Percentiles rank a stretch among this genome's conserved stretches.
Evolutionary conservation across 2,329 filamentous ascomycete genomes (phyloP).

Genomic region (Rhinocladiella mackenziei): DNA sequence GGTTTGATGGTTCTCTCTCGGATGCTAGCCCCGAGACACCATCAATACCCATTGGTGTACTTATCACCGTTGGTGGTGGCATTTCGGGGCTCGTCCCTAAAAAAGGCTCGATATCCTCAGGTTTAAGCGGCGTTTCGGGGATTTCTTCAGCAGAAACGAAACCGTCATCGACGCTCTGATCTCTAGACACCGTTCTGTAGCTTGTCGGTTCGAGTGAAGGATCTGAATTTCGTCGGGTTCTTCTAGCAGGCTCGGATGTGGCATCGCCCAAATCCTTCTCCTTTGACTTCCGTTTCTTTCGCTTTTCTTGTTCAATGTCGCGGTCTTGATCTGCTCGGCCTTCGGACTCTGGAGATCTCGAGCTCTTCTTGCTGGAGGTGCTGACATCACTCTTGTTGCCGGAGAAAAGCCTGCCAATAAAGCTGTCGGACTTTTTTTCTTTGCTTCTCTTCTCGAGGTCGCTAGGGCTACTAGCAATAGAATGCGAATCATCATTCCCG

Average conservation of each 20-base stretch:
- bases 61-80: constrained; percentile 44
- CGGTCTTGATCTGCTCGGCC: constrained; percentile 37
- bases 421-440: constrained; percentile 32
- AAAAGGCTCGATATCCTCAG: constrained; percentile 53
- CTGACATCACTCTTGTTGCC: constrained; percentile 25
- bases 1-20: constrained; percentile 23
- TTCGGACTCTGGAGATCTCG: constrained; percentile 37
- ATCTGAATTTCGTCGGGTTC: constrained; percentile 12
- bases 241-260: constrained; percentile 10
- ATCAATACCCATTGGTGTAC: constrained; percentile 34
- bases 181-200: constrained; percentile 35
- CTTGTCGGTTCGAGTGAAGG: constrained; percentile 21
- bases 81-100: constrained; percentile 62
- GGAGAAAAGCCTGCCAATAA: constrained; percentile 38
- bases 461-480: constrained; percentile 13
- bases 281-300: constrained; percentile 28
- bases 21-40: constrained; percentile 45
- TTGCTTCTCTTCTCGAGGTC: constrained; percentile 33
- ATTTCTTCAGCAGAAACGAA: constrained; percentile 29
- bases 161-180: constrained; percentile 27
- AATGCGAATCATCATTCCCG: constrained; percentile 19
- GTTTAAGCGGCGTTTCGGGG: constrained; percentile 11
- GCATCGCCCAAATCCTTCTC: constrained; percentile 16
- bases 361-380: constrained; percentile 30
- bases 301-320: constrained; percentile 35